These are phyloP conservation scores for Cyathus striatus DNA, from an alignment of 768 basidiomycete genomes.

Conservation along the genomic window DNA sequence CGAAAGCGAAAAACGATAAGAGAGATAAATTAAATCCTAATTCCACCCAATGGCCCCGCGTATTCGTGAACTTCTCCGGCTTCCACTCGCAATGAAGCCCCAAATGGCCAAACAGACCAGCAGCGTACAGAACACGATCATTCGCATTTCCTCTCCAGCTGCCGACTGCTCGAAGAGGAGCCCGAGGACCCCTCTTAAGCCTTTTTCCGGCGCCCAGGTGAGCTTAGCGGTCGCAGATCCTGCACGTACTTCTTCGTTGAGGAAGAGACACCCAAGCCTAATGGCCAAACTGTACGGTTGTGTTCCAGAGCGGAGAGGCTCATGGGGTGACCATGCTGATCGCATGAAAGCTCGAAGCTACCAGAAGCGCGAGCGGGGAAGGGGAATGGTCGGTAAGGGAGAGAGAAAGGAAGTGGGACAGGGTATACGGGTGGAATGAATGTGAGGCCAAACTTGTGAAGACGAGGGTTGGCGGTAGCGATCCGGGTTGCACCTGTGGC, in stretches of 20 bases:
- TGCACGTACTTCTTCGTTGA: constrained; percentile 30
- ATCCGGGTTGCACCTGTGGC: constrained; percentile 55
- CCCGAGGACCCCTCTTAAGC: constrained; percentile 32
- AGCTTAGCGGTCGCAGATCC: constrained; percentile 34
- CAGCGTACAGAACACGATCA: constrained; percentile 49
- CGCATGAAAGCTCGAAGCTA: constrained; percentile 51
- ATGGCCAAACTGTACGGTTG: constrained; percentile 41
- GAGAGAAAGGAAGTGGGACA: constrained; percentile 40
- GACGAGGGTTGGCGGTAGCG: constrained; percentile 60
- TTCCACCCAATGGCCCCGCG: neutral
- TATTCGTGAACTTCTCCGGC: constrained; percentile 2
- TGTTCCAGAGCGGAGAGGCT: constrained; percentile 48
- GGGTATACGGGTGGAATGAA: constrained; percentile 56
- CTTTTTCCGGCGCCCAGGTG: constrained; percentile 31
- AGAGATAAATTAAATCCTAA: neutral
- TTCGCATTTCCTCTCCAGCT: constrained; percentile 66
- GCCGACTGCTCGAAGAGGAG: constrained; percentile 52
- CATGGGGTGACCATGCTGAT: constrained; percentile 61
- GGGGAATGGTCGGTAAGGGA: constrained; percentile 36
- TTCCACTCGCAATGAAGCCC: constrained; percentile 31
- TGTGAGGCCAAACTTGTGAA: constrained; percentile 58
- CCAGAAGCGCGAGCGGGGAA: constrained; percentile 43
- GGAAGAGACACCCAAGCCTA: constrained; percentile 35
- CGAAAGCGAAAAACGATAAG: neutral
- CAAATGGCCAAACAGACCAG: constrained; percentile 45